Evolutionary conservation across 345 rosid genomes (phyloP), one percentile per base, ranked within the genome.

Genomic region (Aquilaria yunnanensis): DNA sequence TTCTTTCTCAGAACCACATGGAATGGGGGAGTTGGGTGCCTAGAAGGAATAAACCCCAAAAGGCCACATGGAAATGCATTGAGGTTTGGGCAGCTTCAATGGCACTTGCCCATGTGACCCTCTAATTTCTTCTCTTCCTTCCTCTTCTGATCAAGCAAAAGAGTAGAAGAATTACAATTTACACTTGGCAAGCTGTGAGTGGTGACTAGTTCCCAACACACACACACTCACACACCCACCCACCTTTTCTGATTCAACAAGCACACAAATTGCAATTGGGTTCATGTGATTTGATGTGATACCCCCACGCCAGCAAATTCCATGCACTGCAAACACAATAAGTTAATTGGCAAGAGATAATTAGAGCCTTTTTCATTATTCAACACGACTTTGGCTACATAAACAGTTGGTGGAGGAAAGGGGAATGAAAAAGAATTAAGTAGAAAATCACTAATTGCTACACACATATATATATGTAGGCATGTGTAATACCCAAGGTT

Each of bases 1-100:
- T 0, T 23, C 23, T 23, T 23, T 23, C 10, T 54, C 10, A 54
- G 30, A 60, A 48, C 47, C 10, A 54, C 54, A 32, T 47, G 58
- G 30, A 29, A 37, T 10, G 67, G 57, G 7, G 56, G 70, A 72
- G 69, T 65, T 72, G 80, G 72, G 67, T 65, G 65, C 56, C 65
- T 60, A 67, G 34, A 43, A 54, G 58, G 48, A 23, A 14, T 37
- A 72, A 60, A 59, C 52, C 73, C 70, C 51, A 37, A 47, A 72
- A 63, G 14, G 74, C 23, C 80, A 72, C 80, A 72, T 76, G 74
- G 67, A 52, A 52, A 31, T 9, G 23, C 75, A 23, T 69, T 58
- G 77, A 60, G 47, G 50, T 63, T 67, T 52, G 80, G 63, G 69
- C 71, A 57, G 33, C 64, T 59, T 62, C 47, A 55, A 3, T 62